Evolutionary conservation across 768 basidiomycete genomes (phyloP), one percentile per base, ranked within the genome.

Genomic region (Boletus insuetus): DNA sequence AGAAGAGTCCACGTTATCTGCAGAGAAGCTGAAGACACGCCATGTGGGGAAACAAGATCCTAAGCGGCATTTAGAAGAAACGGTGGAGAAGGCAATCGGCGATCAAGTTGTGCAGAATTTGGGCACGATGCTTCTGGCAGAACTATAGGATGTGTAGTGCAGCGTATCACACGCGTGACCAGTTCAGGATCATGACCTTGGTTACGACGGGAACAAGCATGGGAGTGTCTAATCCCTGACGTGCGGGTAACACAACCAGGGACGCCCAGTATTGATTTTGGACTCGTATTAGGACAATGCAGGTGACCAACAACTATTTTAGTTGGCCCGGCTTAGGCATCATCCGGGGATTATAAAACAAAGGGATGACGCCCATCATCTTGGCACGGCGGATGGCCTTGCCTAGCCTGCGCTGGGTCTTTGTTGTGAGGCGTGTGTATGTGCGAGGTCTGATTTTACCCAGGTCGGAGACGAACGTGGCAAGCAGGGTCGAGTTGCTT

Each of bases 41-140:
- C 95, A 97, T 73, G 94, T 98, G 63, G 95, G 95, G 54, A 97
- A 96, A 72, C 91, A 95, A 64, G 95, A 98, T 74, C 97, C 97
- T 34, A 99, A 99, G 75, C 84, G 97, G 62, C 97, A 99, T 77
- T 72, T 99, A 59, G 94, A 96, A 65, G 97, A 98, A 74, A 90
- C 91, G 29, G 97, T 98, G 7, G 97, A 98, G 76, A 93, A 90
- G 73, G 94, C 95, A 2, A 98, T 99, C 87, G 94, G 94, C 3
- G 88, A 97, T 72, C 95, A 98, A 72, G 94, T 98, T 50, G 89
- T 94, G 41, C 95, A 97, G 75, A 95, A 90, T 68, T 73, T 98
- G 58, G 95, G 91, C 39, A 96, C 94, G 62, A 96, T 96, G 86
- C 79, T 98, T 58, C 79, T 97, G 58, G 92, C 93, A 53, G 94